Evolutionary conservation across 2,329 filamentous ascomycete species (phyloP).

Genomic region (Talaromyces sp.): DNA sequence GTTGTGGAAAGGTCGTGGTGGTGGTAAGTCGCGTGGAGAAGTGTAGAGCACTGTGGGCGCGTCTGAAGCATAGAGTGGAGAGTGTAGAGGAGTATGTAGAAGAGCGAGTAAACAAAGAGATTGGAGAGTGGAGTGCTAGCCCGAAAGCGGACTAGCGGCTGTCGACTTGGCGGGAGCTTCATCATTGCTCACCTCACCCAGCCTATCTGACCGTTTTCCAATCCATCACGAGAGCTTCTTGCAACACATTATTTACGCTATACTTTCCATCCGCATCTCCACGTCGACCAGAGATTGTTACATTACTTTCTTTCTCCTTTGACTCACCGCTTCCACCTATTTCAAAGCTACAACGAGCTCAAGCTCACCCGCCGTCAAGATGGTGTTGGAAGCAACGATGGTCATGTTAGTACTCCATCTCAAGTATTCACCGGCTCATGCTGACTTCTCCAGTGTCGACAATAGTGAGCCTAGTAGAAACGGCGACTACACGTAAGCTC

Average conservation of each 20-base stretch:
- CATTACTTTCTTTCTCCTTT: background rate
- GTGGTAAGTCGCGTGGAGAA: constrained; percentile 7
- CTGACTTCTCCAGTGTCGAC: constrained; percentile 63
- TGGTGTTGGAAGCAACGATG: constrained; percentile 99
- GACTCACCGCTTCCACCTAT: background rate
- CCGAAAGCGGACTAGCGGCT: constrained; percentile 5
- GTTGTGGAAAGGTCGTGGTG: background rate
- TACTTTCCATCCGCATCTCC: background rate
- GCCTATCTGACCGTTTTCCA: background rate
- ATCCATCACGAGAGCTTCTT: background rate
- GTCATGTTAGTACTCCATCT: constrained; percentile 59
- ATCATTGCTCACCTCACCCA: background rate
- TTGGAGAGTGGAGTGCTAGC: background rate
- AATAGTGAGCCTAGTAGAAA: constrained; percentile 99
- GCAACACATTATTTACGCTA: background rate
- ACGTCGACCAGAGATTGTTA: background rate
- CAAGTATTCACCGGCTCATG: background rate
- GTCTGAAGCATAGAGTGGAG: constrained; percentile 1
- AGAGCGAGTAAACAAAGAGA: constrained; percentile 6
- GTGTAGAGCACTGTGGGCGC: constrained; percentile 4
- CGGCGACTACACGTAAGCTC: constrained; percentile 70
- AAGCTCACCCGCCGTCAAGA: constrained; percentile 55
- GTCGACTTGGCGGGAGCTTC: constrained; percentile 15
- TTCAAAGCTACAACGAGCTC: constrained; percentile 14
- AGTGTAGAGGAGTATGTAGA: background rate